Evolutionary conservation across 2,329 filamentous ascomycete genomes (phyloP), one percentile per base, ranked within the genome.

Genomic region (Colletotrichum musae): DNA sequence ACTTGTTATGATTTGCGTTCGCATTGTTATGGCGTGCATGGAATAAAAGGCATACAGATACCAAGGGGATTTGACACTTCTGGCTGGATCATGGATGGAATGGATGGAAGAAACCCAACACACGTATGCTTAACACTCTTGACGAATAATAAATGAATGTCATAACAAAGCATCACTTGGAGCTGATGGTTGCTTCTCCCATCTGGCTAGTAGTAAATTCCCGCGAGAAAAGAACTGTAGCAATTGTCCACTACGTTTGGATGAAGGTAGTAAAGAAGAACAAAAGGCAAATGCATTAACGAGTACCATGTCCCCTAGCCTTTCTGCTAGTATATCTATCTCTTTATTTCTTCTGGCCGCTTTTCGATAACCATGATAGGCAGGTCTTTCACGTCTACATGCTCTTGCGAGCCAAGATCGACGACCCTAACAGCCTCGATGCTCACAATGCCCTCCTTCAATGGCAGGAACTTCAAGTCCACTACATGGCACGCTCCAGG

Each of bases 301-400:
- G 32, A 10, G 32, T 36, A 36, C 32, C 32, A 10, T 26, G 36
- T 32, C 36, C 39, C 21, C 18, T 43, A 28, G 10, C 26, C 39
- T 51, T 24, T 18, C 5, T 39, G 15, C 15, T 41, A 16, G 41
- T 24, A 7, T 53, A 9, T 52, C 70, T 32, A 51, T 52, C 58
- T 52, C 15, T 45, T 58, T 64, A 48, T 58, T 69, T 52, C 59
- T 47, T 67, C 70, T 39, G 60, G 58, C 28, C 65, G 72, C 69
- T 64, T 72, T 68, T 83, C 80, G 16, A 91, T 85, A 61, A 94
- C 80, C 73, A 94, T 88, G 52, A 87, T 89, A 0, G 93, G 93
- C 72, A 96, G 77, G 70, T 95, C 92, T 70, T 88, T 86, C 63
- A 95, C 90, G 78, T 95, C 93, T 4, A 93, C 91, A 75, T 93